Base-by-base conservation (phyloP, 768 basidiomycete species). In the Suillus sp. region DNA sequence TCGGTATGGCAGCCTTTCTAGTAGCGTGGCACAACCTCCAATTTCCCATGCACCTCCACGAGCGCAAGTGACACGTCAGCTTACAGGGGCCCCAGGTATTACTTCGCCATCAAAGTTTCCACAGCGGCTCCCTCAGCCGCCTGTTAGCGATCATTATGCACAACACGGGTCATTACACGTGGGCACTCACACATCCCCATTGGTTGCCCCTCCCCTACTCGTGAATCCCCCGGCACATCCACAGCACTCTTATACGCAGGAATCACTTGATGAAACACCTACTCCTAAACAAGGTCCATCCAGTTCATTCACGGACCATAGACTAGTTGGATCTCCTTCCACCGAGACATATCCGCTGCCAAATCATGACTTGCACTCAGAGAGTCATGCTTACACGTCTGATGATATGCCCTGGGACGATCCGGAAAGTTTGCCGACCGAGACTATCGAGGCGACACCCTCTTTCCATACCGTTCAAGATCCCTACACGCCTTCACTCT, bases 401-500 rank as follows among this genome's bases (percentile, higher is more conserved):
- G 66, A 67, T 27, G 64, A 65, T 27, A 67, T 67, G 58, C 64
- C 66, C 30, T 67, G 66, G 65, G 65, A 61, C 34, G 62, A 66
- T 53, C 62, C 62, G 37, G 66, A 67, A 65, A 61, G 61, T 30
- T 57, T 64, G 22, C 37, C 42, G 18, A 45, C 51, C 4, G 56
- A 54, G 14, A 37, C 22, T 4, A 16, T 4, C 11, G 56, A 55
- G 20, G 18, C 22, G 8, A 30, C 14, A 22, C 32, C 34, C 22
- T 25, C 54, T 25, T 37, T 30, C 20, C 34, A 58, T 32, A 11
- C 16, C 43, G 30, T 34, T 8, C 35, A 13, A 37, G 59, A 65
- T 22, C 25, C 53, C 34, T 56, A 47, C n/a, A 25, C 25, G 20
- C 40, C n/a, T 32, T 20, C 35, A n/a, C 38, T 34, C n/a, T 30